Percentiles rank a stretch among this genome's conserved stretches.
Conservation (phyloP, 2,329 filamentous ascomycete species). For the Xylariaceae sp. region DNA sequence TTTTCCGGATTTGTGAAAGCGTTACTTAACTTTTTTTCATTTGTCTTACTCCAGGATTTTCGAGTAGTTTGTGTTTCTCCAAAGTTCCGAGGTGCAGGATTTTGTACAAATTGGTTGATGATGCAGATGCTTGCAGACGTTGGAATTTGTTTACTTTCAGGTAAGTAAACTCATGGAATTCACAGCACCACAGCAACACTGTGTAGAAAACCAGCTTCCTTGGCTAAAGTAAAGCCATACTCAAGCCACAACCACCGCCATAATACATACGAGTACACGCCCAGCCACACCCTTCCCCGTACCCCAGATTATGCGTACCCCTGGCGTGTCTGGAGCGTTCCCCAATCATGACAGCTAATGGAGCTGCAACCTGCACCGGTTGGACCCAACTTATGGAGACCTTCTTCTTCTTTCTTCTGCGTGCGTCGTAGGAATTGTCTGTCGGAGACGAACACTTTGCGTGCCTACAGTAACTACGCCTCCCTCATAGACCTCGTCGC, state of each 20-base stretch:
- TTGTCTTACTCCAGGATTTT: not conserved
- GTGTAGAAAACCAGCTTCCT: too few species aligned
- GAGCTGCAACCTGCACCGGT: conserved; percentile 8
- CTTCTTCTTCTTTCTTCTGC: conserved; percentile 9
- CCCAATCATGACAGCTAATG: conserved; percentile 2
- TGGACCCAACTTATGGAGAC: conserved; percentile 17
- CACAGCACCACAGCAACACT: conserved; percentile 10
- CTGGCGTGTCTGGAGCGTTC: not conserved
- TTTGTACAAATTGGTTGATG: not conserved
- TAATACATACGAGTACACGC: not conserved
- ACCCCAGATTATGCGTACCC: not conserved
- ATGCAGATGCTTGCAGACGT: not conserved
- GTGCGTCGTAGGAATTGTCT: conserved; percentile 9
- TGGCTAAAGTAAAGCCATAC: too few species aligned
- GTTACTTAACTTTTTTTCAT: not conserved
- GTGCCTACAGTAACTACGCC: conserved; percentile 4
- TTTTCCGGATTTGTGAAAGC: not conserved
- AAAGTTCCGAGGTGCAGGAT: not conserved
- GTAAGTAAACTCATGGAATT: not conserved
- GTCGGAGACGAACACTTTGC: conserved; percentile 8
- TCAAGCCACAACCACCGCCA: conserved; percentile 10
- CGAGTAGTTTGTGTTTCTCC: not conserved
- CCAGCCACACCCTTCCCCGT: not conserved
- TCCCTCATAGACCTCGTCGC: conserved; percentile 19
- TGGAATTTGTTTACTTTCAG: conserved; percentile 24